Evolutionary conservation across 495 filamentous ascomycete species (phyloP).

Genomic region (Filosporella fistucella): DNA sequence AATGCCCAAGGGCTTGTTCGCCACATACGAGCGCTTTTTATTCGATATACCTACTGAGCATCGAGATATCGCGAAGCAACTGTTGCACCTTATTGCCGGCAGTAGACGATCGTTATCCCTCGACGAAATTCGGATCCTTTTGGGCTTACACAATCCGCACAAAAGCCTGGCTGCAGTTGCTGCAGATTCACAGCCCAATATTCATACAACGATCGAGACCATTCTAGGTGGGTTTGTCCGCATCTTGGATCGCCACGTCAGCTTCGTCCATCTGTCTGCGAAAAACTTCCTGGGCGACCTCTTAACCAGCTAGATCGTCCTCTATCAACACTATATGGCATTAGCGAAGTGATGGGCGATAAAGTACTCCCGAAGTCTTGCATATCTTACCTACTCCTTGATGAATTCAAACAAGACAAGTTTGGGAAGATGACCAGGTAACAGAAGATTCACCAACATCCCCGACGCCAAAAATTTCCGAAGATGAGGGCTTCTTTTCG

Average conservation of each 20-base stretch:
- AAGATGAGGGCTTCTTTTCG: background rate
- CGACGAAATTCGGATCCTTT: conserved; percentile 19
- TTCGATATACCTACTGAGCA: conserved; percentile 7
- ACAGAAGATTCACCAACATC: background rate
- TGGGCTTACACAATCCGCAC: conserved; percentile 12
- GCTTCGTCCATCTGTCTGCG: conserved; percentile 22
- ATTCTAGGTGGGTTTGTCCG: conserved; percentile 20
- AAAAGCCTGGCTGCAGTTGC: background rate
- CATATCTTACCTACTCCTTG: conserved; percentile 19
- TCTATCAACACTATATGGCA: conserved; percentile 1
- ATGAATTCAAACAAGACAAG: conserved; percentile 17
- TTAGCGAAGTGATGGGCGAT: background rate
- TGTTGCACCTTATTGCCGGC: conserved; percentile 18
- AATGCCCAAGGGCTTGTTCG: conserved; percentile 15
- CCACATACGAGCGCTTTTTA: conserved; percentile 18
- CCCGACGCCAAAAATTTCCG: background rate
- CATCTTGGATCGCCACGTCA: conserved; percentile 14
- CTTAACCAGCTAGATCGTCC: background rate
- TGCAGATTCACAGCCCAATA: conserved; percentile 9
- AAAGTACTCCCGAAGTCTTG: conserved; percentile 11
- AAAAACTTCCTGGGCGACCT: conserved; percentile 21
- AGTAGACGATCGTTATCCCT: conserved; percentile 15
- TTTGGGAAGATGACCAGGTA: background rate
- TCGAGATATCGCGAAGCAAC: conserved; percentile 2
- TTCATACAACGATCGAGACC: conserved; percentile 13